phyloP scores from a whole-genome alignment of 2,329 filamentous ascomycete genomes.

The Penicillium sp. region DNA sequence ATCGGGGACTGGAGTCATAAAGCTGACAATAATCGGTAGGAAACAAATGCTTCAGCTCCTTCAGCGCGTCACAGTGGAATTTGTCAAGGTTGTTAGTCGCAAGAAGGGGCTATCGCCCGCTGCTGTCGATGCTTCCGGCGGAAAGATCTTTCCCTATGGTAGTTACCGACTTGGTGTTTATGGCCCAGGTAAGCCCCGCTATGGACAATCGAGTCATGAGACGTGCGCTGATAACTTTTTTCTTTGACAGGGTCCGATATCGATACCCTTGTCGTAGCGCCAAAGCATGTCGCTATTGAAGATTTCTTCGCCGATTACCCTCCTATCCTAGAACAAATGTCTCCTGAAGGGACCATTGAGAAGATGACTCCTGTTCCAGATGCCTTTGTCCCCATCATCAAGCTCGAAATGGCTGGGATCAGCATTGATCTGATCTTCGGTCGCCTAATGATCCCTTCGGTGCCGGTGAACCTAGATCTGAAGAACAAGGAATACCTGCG shows the following conservation, averaged over 20 bases:
- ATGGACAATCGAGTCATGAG: neutral
- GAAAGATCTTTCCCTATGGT: constrained; percentile 92
- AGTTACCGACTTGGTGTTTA: constrained; percentile 93
- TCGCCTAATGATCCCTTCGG: constrained; percentile 64
- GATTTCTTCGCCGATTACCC: constrained; percentile 93
- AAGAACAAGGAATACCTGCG: constrained; percentile 79
- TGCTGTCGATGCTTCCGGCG: constrained; percentile 76
- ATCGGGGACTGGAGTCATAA: neutral
- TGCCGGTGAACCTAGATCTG: constrained; percentile 68
- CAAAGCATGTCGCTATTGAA: constrained; percentile 78
- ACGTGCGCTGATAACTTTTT: neutral
- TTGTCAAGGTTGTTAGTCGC: constrained; percentile 74
- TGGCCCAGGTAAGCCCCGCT: constrained; percentile 58
- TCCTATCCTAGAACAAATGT: constrained; percentile 68
- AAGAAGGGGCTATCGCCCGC: constrained; percentile 68
- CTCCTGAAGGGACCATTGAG: constrained; percentile 70
- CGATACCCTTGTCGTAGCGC: constrained; percentile 87
- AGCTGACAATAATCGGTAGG: constrained; percentile 41
- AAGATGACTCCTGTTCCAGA: constrained; percentile 82
- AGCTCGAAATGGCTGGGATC: constrained; percentile 84
- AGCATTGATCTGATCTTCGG: constrained; percentile 93
- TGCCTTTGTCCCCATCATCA: constrained; percentile 95
- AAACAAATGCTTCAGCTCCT: constrained; percentile 69
- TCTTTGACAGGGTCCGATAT: constrained; percentile 76
- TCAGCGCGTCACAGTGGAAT: constrained; percentile 74